These are phyloP conservation scores for Penstemon barbatus DNA, from an alignment of 257 asterid species.

Conservation along the genomic window DNA sequence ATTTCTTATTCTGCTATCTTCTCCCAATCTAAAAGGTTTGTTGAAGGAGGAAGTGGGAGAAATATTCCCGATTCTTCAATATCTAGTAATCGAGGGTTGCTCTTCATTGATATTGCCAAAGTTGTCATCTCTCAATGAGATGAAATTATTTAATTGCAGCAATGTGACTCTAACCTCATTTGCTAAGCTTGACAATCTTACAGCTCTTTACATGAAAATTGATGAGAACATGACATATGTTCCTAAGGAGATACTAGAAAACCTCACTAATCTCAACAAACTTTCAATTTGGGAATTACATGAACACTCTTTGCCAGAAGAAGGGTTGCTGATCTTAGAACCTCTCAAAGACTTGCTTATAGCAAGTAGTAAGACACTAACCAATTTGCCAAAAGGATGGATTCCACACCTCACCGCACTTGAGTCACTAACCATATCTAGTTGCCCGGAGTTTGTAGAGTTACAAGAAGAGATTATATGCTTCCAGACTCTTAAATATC, in stretches of 20 bases:
- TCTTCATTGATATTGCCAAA: conserved; percentile 4
- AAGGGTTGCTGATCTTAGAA: conserved; percentile 7
- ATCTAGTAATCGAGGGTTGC: not conserved
- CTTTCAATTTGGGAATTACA: not conserved
- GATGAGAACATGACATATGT: conserved; percentile 1
- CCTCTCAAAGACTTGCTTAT: not conserved
- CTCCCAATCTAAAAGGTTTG: conserved; percentile 27
- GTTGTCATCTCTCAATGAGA: conserved; percentile 5
- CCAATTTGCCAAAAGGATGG: not conserved
- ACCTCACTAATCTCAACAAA: conserved; percentile 9
- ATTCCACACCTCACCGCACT: conserved; percentile 11
- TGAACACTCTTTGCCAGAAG: not conserved
- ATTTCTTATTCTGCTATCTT: fast-evolving
- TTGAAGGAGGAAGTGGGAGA: conserved; percentile 1
- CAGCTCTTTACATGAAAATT: not conserved
- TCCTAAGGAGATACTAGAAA: not conserved
- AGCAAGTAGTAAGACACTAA: not conserved
- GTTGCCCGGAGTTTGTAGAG: conserved; percentile 10
- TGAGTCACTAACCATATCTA: not conserved
- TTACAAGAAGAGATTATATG: conserved; percentile 14
- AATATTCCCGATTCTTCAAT: conserved; percentile 20
- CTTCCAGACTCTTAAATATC: not conserved
- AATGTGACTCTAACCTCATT: conserved; percentile 19
- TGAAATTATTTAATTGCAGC: not conserved
- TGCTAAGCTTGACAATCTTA: conserved; percentile 12